These are phyloP conservation scores for Trifolium subterraneum DNA, from an alignment of 306 rosid genomes.

Conservation along the genomic window DNA sequence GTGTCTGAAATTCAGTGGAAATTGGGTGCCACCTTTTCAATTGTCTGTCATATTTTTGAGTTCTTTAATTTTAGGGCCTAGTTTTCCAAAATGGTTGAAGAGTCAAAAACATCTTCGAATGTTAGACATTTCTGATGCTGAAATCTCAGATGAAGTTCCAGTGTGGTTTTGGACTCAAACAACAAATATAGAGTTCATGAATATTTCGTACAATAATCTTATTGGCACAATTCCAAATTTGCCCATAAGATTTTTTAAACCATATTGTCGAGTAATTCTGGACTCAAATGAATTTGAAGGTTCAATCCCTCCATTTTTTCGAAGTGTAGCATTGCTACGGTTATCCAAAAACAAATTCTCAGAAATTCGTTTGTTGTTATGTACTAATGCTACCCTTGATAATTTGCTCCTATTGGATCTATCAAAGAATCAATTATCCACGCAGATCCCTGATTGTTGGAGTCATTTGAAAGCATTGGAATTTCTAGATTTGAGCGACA, in stretches of 20 bases:
- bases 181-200: not conserved
- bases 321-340: not conserved
- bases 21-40: constrained; percentile 19
- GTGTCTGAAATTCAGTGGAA: not conserved
- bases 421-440: not conserved
- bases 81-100: constrained; percentile 31
- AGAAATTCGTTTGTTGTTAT: not conserved
- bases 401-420: not conserved
- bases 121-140: not conserved
- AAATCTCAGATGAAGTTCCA: constrained; percentile 13
- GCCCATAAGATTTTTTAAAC: not conserved
- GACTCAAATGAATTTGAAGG: constrained; percentile 25
- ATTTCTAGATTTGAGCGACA: constrained; percentile 29
- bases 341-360: constrained; percentile 2
- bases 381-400: not conserved
- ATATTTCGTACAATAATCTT: not conserved
- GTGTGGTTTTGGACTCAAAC: not conserved
- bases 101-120: not conserved
- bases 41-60: not conserved
- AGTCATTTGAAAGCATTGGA: not conserved
- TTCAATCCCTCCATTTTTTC: constrained; percentile 20
- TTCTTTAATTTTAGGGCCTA: not conserved
- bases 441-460: constrained; percentile 7
- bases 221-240: not conserved
- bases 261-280: not conserved